phyloP scores from a whole-genome alignment of 1,284 basidiomycete species.

The Lentinus polychrous region DNA sequence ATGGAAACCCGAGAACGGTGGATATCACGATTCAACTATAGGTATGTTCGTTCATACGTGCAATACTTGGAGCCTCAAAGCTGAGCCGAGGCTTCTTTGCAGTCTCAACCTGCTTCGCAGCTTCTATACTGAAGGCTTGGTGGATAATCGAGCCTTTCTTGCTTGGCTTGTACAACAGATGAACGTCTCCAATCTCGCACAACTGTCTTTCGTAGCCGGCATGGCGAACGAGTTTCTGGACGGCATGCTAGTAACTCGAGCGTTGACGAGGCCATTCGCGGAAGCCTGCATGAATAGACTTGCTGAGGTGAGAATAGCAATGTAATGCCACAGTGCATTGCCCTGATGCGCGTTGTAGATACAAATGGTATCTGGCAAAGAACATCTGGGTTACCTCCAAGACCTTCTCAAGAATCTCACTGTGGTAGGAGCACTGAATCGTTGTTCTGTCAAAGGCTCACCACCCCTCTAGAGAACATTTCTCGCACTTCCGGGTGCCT shows the following conservation, averaged over 20 bases:
- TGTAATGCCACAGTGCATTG: background rate
- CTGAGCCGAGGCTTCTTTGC: background rate
- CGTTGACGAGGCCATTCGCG: conserved; percentile 57
- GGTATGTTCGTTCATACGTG: conserved; percentile 36
- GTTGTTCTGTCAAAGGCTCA: background rate
- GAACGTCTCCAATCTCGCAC: conserved; percentile 71
- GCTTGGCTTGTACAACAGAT: conserved; percentile 83
- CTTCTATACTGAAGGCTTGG: conserved; percentile 76
- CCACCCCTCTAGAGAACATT: conserved; percentile 45
- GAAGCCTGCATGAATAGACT: conserved; percentile 64
- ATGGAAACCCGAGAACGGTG: conserved; percentile 65
- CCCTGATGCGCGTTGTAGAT: conserved; percentile 35
- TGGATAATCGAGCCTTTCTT: conserved; percentile 77
- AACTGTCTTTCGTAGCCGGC: conserved; percentile 75
- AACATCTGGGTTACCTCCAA: conserved; percentile 52
- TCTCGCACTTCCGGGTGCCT: conserved; percentile 60
- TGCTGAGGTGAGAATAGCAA: conserved; percentile 47
- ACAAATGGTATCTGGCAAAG: conserved; percentile 39
- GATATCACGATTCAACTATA: conserved; percentile 78
- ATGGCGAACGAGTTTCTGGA: conserved; percentile 77
- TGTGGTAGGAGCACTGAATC: conserved; percentile 36
- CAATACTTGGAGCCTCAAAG: conserved; percentile 9
- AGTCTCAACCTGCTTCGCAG: conserved; percentile 72
- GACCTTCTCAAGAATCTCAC: conserved; percentile 46
- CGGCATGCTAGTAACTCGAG: conserved; percentile 62